Conservation (phyloP, 257 asterid species). For the Leptodermis oblonga region DNA sequence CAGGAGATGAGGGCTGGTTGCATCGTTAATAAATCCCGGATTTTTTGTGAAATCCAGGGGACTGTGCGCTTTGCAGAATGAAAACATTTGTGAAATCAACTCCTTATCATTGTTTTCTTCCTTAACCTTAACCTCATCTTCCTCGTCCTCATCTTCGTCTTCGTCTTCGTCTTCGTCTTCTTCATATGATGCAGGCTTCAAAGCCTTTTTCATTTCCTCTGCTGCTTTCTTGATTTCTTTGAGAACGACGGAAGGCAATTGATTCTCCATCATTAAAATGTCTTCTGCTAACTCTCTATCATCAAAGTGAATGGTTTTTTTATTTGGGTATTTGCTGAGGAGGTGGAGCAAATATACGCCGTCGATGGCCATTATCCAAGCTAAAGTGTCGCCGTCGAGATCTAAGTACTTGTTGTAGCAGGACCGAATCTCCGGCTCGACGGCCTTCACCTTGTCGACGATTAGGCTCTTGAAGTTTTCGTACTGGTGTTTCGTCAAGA, state of each 20-base stretch:
- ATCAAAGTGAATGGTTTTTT: no score
- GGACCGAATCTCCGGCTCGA: constrained; percentile 17
- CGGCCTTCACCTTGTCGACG: constrained; percentile 6
- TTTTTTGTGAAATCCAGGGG: constrained; percentile 22
- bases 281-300: constrained; percentile 15
- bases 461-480: neutral
- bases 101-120: neutral
- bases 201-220: neutral
- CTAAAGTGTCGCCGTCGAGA: constrained; percentile 24
- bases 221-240: neutral
- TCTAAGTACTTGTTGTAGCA: constrained; percentile 39
- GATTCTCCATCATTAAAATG: constrained; percentile 44
- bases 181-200: neutral
- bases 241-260: constrained; percentile 31
- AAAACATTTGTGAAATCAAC: neutral
- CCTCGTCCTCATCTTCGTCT: neutral
- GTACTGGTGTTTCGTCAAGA: neutral
- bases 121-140: no score
- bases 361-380: constrained; percentile 36
- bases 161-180: neutral
- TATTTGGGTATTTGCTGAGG: constrained; percentile 8
- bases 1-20: constrained; percentile 1
- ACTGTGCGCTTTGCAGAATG: constrained; percentile 21
- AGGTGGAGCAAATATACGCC: constrained; percentile 30
- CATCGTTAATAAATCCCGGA: neutral